Percentiles rank a stretch among this genome's conserved stretches.
These are phyloP conservation scores for Arthrobotrys pseudoclavata DNA, from an alignment of 2,329 filamentous ascomycete genomes.

Conservation along the genomic window DNA sequence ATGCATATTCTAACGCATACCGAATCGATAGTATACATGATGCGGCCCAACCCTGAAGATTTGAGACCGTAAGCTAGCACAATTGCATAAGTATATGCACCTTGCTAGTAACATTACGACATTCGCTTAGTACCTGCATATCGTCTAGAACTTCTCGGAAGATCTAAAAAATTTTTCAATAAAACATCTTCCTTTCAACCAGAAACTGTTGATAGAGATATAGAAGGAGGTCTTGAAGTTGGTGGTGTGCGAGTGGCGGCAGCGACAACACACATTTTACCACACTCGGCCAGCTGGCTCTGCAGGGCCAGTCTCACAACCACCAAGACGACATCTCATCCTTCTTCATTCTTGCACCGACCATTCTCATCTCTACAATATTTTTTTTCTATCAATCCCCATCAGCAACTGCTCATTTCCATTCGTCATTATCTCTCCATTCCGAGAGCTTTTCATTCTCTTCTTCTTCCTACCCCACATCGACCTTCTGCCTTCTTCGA, in stretches of 20 bases:
- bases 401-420: background rate
- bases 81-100: background rate
- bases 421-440: background rate
- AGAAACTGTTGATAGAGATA: background rate
- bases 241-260: conserved; percentile 1
- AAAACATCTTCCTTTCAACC: background rate
- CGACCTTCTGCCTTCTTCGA: background rate
- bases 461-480: conserved; percentile 1
- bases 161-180: background rate
- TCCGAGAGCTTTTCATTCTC: conserved; percentile 1
- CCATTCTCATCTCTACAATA: background rate
- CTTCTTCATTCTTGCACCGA: conserved; percentile 15
- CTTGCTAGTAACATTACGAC: background rate
- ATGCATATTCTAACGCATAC: background rate
- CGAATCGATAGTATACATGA: conserved; percentile 3
- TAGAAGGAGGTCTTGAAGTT: background rate
- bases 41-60: conserved; percentile 14
- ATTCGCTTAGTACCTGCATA: conserved; percentile 13
- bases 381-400: background rate
- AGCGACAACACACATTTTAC: conserved; percentile 32
- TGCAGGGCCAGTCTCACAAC: conserved; percentile 2
- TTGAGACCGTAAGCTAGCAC: background rate
- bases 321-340: conserved; percentile 5
- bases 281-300: conserved; percentile 28
- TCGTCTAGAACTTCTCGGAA: background rate